These are phyloP conservation scores for Monotropa hypopitys DNA, from an alignment of 179 eudicot species.

Conservation along the genomic window DNA sequence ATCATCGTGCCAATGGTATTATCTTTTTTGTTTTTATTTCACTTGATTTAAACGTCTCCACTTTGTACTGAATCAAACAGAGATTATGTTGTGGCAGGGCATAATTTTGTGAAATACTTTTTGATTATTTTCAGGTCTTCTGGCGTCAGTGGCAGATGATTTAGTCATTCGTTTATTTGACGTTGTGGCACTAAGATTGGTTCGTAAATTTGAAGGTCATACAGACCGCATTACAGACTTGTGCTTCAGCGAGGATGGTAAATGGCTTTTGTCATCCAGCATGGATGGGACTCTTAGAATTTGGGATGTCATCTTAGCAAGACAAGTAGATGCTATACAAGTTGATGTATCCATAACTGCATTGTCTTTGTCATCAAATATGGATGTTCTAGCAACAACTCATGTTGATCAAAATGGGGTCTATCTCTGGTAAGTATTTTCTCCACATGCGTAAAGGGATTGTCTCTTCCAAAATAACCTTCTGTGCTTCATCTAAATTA, in stretches of 20 bases:
- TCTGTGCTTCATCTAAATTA: neutral
- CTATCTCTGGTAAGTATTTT: conserved; percentile 61
- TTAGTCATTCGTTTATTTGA: conserved; percentile 80
- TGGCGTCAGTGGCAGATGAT: conserved; percentile 88
- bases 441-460: neutral
- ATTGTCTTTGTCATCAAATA: conserved; percentile 86
- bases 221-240: conserved; percentile 77
- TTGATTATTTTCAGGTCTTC: conserved; percentile 45
- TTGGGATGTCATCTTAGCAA: conserved; percentile 90
- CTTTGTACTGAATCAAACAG: neutral
- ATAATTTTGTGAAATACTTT: neutral
- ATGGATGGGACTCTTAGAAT: conserved; percentile 96
- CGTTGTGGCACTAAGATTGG: conserved; percentile 79
- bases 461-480: neutral
- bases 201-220: conserved; percentile 96
- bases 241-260: conserved; percentile 97
- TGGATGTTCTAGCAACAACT: conserved; percentile 94
- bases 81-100: neutral
- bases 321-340: conserved; percentile 88
- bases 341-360: conserved; percentile 86
- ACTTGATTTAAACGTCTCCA: neutral
- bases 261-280: conserved; percentile 95
- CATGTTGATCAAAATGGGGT: conserved; percentile 98
- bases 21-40: neutral
- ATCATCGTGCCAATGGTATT: conserved; percentile 77